Evolutionary conservation across 2,329 filamentous ascomycete genomes (phyloP).

Genomic region (Myriosclerotinia scirpicola): DNA sequence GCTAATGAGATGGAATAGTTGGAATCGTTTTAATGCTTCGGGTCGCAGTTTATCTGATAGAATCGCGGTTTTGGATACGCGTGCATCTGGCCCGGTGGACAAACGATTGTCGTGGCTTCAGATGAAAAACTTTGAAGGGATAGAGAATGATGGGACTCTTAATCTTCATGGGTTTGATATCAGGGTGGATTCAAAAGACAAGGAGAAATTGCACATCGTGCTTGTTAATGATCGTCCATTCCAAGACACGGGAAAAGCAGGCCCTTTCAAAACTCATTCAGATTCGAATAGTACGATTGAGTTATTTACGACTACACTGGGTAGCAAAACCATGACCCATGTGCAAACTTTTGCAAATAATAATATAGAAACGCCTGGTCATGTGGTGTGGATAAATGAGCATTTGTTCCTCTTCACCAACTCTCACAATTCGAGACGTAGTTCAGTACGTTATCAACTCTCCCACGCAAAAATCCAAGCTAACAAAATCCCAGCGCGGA

Average conservation of each 20-base stretch:
- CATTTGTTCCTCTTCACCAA: slow-evolving; percentile 44
- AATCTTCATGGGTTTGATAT: slow-evolving; percentile 42
- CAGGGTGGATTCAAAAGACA: slow-evolving; percentile 27
- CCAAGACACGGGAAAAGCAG: slow-evolving; percentile 33
- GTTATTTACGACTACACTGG: slow-evolving; percentile 39
- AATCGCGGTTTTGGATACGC: slow-evolving; percentile 36
- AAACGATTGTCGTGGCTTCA: slow-evolving; percentile 33
- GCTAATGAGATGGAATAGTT: slow-evolving; percentile 18
- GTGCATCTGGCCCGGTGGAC: slow-evolving; percentile 30
- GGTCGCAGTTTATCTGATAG: slow-evolving; percentile 31
- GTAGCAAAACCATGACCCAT: slow-evolving; percentile 38
- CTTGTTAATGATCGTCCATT: slow-evolving; percentile 42
- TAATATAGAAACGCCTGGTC: slow-evolving; percentile 41
- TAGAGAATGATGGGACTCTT: slow-evolving; percentile 34
- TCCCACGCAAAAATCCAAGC: not conserved
- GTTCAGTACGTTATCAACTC: slow-evolving; percentile 28
- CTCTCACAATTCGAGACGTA: slow-evolving; percentile 39
- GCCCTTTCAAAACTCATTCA: slow-evolving; percentile 29
- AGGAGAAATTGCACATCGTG: slow-evolving; percentile 36
- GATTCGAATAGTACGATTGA: slow-evolving; percentile 42
- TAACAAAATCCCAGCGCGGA: slow-evolving; percentile 29
- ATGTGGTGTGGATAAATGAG: slow-evolving; percentile 41
- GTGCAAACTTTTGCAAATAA: slow-evolving; percentile 39
- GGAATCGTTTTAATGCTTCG: slow-evolving; percentile 33
- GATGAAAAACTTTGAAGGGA: slow-evolving; percentile 32